Evolutionary conservation across 169 alveolate genomes (phyloP), one percentile per base, ranked within the genome.

Genomic region (Plasmodium sp.): DNA sequence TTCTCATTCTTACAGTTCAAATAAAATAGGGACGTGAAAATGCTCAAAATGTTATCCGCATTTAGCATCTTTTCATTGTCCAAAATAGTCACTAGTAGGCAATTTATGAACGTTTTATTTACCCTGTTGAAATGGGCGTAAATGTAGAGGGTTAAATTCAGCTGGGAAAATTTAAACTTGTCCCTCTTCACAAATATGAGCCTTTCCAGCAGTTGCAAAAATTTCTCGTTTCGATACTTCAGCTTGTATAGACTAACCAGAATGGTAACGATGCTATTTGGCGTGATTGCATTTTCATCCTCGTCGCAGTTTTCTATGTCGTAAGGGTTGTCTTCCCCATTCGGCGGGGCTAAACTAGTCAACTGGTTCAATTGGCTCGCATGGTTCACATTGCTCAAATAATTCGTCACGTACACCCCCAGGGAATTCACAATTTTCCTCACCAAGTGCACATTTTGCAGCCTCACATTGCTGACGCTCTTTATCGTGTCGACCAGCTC

Each of bases 401-500:
- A 86, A 56, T 86, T 86, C 43, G 81, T 86, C 27, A 86, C 41
- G 81, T 86, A 86, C n/a, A 86, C 54, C 31, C 81, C 93, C 48
- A 86, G 39, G 2, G 93, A 86, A 58, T 86, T 86, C 71, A 86
- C 33, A 51, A 86, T 86, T 75, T 86, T 86, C 3, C 93, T 9
- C 9, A 86, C 58, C 56, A 86, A 86, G 81, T 86, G 93, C 18
- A 86, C 77, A 56, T 86, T 86, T 34, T 86, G 93, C 34, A 86
- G 71, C 71, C 93, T 86, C 27, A 86, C 88, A 77, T 86, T 77
- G 43, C 93, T 77, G 14, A 62, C 93, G 67, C 85, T 75, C 67
- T 86, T 86, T 75, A 86, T 75, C 14, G 83, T 86, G 39, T 86
- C 93, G 58, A 86, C 93, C 22, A 86, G 72, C 43, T 86, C 93